Evolutionary conservation across 805 yeast genomes (phyloP).

Genomic region (Yarrowia keelungensis): DNA sequence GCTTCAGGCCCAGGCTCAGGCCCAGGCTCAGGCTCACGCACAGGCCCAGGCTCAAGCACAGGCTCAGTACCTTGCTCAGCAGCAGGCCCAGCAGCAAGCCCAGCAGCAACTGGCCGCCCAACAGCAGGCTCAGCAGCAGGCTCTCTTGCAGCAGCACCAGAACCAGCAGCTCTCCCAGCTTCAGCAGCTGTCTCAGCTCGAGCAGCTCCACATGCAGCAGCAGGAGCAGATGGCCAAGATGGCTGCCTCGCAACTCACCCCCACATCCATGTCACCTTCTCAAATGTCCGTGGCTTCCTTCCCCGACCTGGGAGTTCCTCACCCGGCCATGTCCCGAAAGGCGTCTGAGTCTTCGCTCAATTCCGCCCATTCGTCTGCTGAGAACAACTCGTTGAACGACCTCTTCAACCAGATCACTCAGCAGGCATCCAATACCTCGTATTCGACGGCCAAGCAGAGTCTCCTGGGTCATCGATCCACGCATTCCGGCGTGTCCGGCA

Average conservation of each 20-base stretch:
- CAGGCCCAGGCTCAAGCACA: constrained; percentile 6
- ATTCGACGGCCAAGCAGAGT: constrained; percentile 10
- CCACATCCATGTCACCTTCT: constrained; percentile 22
- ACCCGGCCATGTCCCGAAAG: constrained; percentile 35
- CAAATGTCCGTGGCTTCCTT: constrained; percentile 22
- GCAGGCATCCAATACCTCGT: constrained; percentile 34
- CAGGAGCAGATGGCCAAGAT: constrained; percentile 34
- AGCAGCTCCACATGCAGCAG: constrained; percentile 33
- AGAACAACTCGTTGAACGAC: constrained; percentile 33
- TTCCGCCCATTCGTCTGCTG: constrained; percentile 18
- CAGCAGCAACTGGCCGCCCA: constrained; percentile 17
- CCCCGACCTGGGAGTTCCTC: constrained; percentile 33
- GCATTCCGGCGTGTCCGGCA: constrained; percentile 24
- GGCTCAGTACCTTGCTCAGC: constrained; percentile 15
- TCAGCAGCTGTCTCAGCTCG: constrained; percentile 28
- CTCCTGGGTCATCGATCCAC: constrained; percentile 27
- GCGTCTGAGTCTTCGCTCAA: constrained; percentile 9
- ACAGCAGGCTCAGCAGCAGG: constrained; percentile 32
- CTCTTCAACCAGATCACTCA: constrained; percentile 34
- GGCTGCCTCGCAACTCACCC: constrained; percentile 31
- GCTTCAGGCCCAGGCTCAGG: constrained; percentile 2
- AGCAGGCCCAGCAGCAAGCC: constrained; percentile 20
- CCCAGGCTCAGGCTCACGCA: constrained; percentile 2
- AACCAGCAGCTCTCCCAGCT: constrained; percentile 32
- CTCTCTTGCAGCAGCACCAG: constrained; percentile 22